Percentiles rank a stretch among this genome's conserved stretches.
phyloP scores from a whole-genome alignment of 179 eudicot genomes.

The Camellia oleifera region DNA sequence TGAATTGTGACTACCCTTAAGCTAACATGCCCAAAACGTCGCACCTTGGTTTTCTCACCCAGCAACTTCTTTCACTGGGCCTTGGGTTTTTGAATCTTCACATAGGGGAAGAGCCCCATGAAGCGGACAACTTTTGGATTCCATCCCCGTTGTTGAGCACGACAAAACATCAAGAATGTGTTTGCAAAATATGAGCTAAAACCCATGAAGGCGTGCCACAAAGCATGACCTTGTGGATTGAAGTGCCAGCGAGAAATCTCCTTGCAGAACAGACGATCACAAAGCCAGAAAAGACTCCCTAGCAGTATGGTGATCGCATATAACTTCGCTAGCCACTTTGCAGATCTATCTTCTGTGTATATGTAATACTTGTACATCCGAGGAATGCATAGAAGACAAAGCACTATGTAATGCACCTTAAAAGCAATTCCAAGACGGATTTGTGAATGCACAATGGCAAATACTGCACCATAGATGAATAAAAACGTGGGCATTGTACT shows the following conservation, averaged over 20 bases:
- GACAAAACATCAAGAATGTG: slow-evolving; percentile 85
- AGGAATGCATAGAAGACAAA: slow-evolving; percentile 86
- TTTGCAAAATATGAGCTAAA: slow-evolving; percentile 79
- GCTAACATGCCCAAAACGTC: not conserved
- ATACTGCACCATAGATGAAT: slow-evolving; percentile 70
- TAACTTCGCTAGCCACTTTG: slow-evolving; percentile 66
- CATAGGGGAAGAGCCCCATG: slow-evolving; percentile 64
- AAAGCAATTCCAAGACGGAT: slow-evolving; percentile 54
- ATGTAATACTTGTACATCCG: slow-evolving; percentile 89
- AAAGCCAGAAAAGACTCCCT: slow-evolving; percentile 71
- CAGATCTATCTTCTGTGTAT: slow-evolving; percentile 49
- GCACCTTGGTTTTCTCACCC: not conserved
- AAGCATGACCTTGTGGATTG: slow-evolving; percentile 88
- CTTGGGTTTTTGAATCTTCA: slow-evolving; percentile 75
- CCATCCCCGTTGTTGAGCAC: slow-evolving; percentile 87
- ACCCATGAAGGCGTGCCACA: slow-evolving; percentile 84
- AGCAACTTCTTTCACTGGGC: slow-evolving; percentile 31
- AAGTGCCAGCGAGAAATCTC: slow-evolving; percentile 46
- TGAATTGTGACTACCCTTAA: not conserved
- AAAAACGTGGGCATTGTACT: slow-evolving; percentile 87
- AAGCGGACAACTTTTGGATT: slow-evolving; percentile 55
- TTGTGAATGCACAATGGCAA: slow-evolving; percentile 66
- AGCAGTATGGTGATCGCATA: slow-evolving; percentile 47
- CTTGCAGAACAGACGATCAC: slow-evolving; percentile 66
- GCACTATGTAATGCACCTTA: slow-evolving; percentile 59